phyloP scores from a whole-genome alignment of 768 basidiomycete genomes.

The Kwoniella botswanensis region DNA sequence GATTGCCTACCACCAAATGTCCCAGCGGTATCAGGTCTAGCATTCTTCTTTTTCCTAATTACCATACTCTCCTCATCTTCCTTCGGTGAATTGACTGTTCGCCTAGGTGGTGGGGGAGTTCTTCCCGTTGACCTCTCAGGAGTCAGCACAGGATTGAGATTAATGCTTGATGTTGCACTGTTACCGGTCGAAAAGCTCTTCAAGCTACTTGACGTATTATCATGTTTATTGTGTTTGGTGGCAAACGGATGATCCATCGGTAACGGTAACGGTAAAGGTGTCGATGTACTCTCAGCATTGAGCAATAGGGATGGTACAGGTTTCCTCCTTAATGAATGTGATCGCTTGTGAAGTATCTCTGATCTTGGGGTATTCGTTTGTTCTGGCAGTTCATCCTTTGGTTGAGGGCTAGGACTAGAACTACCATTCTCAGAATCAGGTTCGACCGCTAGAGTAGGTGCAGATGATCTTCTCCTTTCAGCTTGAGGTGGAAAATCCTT shows the following conservation, averaged over 20 bases:
- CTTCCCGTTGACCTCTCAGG: neutral
- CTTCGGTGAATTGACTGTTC: neutral
- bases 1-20: constrained; percentile 8
- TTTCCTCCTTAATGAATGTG: constrained; percentile 22
- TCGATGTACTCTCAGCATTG: neutral
- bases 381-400: neutral
- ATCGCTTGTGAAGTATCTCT: neutral
- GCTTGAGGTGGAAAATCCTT: constrained; percentile 20
- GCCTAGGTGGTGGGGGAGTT: constrained; percentile 17
- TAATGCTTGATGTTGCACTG: constrained; percentile 1
- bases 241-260: constrained; percentile 35
- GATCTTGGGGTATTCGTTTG: neutral
- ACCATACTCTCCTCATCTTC: neutral
- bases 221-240: neutral
- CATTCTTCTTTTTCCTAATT: constrained; percentile 1
- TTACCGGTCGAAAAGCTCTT: constrained; percentile 6
- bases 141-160: constrained; percentile 2
- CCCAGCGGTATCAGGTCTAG: constrained; percentile 4
- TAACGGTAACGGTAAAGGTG: constrained; percentile 1
- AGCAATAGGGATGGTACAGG: constrained; percentile 22
- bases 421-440: neutral
- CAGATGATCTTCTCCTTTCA: constrained; percentile 10
- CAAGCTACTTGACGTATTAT: constrained; percentile 8
- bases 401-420: no score
- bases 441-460: neutral